phyloP scores from a whole-genome alignment of 2,329 filamentous ascomycete genomes.

The Aspergillus persii region DNA sequence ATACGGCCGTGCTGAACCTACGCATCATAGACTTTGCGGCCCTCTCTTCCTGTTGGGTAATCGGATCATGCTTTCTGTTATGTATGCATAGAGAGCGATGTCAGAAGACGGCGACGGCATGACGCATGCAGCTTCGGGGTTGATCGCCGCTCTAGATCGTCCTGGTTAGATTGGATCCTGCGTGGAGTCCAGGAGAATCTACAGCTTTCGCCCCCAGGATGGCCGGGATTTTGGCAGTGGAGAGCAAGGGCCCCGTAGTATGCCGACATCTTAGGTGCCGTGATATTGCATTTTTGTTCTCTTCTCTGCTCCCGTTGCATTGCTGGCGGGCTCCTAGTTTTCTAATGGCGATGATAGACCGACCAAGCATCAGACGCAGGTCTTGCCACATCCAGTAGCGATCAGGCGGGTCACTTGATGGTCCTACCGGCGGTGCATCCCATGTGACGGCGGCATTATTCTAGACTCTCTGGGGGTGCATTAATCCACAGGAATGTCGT shows the following conservation, averaged over 20 bases:
- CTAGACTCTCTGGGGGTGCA: background rate
- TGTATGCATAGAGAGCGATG: background rate
- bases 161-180: background rate
- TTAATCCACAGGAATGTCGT: background rate
- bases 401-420: conserved; percentile 5
- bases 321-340: background rate
- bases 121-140: background rate
- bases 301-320: background rate
- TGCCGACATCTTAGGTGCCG: background rate
- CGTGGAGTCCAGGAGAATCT: background rate
- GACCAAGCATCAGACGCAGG: background rate
- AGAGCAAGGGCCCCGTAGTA: background rate
- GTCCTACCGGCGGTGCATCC: conserved; percentile 1
- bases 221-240: background rate
- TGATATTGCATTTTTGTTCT: background rate
- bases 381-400: background rate
- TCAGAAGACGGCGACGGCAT: background rate
- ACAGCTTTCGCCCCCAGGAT: background rate
- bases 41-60: background rate
- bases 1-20: background rate
- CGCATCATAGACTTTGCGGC: background rate
- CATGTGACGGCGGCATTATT: conserved; percentile 8
- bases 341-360: background rate
- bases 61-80: background rate
- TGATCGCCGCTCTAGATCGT: background rate